Base-by-base conservation (phyloP, 2,329 filamentous ascomycete genomes). In the Penicillium sp. region DNA sequence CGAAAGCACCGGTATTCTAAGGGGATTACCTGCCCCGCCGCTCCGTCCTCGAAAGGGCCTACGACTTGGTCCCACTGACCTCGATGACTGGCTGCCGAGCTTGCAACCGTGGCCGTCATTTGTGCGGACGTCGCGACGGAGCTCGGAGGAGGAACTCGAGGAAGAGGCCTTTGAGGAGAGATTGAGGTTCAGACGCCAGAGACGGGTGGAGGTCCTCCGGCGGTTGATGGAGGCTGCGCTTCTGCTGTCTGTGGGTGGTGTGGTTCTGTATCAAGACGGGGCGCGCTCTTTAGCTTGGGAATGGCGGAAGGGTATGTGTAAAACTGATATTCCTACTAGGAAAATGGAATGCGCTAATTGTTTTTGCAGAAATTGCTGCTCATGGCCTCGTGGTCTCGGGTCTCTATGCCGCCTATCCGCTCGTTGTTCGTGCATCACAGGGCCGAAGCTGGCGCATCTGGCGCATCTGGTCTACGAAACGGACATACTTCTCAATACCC, bases 11-110 rank as follows among this genome's bases (percentile, higher is more conserved):
- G 73, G 77, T 5, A 87, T 93, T 65, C 80, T 96, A 55, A 94
- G 89, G 72, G 89, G 92, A 0, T 78, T 97, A 23, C 92, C 93
- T 1, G 90, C 92, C 3, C 90, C 92, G 2, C 87, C 82, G n/a
- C 65, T 82, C 9, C 83, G 86, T 59, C 81, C 85, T 33, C 87
- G 89, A 70, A 97, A 96, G 76, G 92, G 92, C 8, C 74, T 96
- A 84, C 57, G 86, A 43, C 66, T 68, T 48, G 58, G 63, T 44
- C 29, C 48, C 13, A 60, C 61, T 25, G 67, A 72, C 34, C 55
- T 67, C 54, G 69, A 70, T 44, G 51, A 59, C 44, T 74, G 70
- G 71, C 60, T 72, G 38, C 67, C 70, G 34, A 53, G 60, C 15
- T 54, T 70, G 29, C 67, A 68, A 23, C 61, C 66, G 58, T 75